phyloP scores from a whole-genome alignment of 2,329 filamentous ascomycete genomes.

The Diaporthe caulivora region DNA sequence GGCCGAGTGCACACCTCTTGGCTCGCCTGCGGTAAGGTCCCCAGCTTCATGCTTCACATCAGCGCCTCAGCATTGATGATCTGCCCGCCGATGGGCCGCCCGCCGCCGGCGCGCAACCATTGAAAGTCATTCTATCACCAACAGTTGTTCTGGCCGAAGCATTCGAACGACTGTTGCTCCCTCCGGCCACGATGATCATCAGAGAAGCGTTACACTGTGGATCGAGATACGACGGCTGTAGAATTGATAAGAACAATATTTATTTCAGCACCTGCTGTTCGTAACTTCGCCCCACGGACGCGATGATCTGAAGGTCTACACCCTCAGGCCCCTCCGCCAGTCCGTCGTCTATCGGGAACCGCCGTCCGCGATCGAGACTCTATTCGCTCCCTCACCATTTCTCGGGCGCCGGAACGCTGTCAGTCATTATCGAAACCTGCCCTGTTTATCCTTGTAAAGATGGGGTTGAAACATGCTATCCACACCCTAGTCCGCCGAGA shows the following conservation, averaged over 20 bases:
- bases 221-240: not conserved
- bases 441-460: not conserved
- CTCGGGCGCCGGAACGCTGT: constrained; percentile 10
- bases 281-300: too few species aligned
- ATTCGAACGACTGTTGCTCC: not conserved
- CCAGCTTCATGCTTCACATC: constrained; percentile 23
- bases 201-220: not conserved
- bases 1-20: constrained; percentile 5
- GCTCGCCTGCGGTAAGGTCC: constrained; percentile 20
- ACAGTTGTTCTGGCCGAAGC: not conserved
- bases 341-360: constrained; percentile 15
- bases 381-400: not conserved
- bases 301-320: not conserved
- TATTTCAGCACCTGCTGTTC: not conserved
- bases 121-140: not conserved
- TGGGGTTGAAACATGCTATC: constrained; percentile 26
- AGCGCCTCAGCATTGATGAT: constrained; percentile 1
- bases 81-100: constrained; percentile 15
- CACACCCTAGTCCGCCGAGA: constrained; percentile 10
- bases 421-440: not conserved
- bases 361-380: not conserved
- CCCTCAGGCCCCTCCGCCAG: not conserved
- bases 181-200: not conserved
- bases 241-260: not conserved
- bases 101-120: constrained; percentile 9